These are phyloP conservation scores for Pseudomassariella vexata DNA, from an alignment of 2,329 filamentous ascomycete genomes.

Conservation along the genomic window DNA sequence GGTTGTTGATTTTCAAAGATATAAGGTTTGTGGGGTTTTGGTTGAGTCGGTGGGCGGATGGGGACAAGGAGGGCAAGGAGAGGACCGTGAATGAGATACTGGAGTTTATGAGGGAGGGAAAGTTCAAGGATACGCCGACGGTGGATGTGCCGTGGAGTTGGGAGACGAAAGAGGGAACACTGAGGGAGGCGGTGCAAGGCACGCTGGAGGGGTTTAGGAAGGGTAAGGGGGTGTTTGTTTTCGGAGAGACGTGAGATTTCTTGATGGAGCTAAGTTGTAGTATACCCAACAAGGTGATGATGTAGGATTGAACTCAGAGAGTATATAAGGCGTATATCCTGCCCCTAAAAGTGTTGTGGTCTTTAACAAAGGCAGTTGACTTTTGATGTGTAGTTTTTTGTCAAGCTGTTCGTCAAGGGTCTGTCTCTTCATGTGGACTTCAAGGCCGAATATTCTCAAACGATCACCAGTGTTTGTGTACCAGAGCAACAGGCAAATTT, in stretches of 20 bases:
- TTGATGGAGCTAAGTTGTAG: too few relatives aligned
- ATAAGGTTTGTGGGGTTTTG: slow-evolving; percentile 89
- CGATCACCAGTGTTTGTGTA: too few relatives aligned
- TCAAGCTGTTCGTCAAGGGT: too few relatives aligned
- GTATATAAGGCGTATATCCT: too few relatives aligned
- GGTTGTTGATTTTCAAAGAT: slow-evolving; percentile 88
- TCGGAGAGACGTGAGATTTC: slow-evolving; percentile 53
- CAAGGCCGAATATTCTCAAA: too few relatives aligned
- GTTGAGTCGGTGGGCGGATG: slow-evolving; percentile 84
- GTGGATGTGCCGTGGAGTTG: slow-evolving; percentile 77
- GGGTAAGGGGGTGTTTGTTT: slow-evolving; percentile 89
- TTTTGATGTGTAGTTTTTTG: too few relatives aligned
- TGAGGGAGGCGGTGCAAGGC: slow-evolving; percentile 72
- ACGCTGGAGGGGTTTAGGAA: slow-evolving; percentile 78
- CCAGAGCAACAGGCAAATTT: too few relatives aligned
- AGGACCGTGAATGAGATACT: slow-evolving; percentile 82
- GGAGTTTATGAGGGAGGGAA: slow-evolving; percentile 64
- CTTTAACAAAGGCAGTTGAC: too few relatives aligned
- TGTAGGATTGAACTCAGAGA: too few relatives aligned
- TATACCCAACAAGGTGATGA: too few relatives aligned
- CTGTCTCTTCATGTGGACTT: too few relatives aligned
- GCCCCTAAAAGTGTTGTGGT: too few relatives aligned
- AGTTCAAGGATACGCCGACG: slow-evolving; percentile 80
- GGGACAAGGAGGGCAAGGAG: slow-evolving; percentile 66
- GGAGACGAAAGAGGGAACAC: slow-evolving; percentile 64